Conservation (phyloP, 1,139 yeast genomes). For the Kazachstania sp. region DNA sequence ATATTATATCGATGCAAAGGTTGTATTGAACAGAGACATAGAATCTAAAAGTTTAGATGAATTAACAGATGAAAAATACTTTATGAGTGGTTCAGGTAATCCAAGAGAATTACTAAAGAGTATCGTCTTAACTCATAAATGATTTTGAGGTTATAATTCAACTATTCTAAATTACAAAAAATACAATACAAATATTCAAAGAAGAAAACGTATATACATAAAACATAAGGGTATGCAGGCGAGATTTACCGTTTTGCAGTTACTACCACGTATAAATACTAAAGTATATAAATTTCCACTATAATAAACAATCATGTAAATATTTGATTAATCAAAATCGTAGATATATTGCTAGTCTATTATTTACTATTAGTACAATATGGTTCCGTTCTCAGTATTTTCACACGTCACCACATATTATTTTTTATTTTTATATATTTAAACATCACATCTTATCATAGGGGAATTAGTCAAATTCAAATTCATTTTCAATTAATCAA, state of each 20-base stretch:
- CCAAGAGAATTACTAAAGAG: constrained; percentile 58
- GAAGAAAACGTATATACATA: too few species aligned
- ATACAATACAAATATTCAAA: background rate
- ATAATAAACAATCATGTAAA: constrained; percentile 1
- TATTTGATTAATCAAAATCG: background rate
- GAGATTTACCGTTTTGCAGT: too few species aligned
- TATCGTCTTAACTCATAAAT: constrained; percentile 28
- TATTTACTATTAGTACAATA: background rate
- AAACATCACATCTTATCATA: too few species aligned
- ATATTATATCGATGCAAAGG: constrained; percentile 48
- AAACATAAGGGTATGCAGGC: too few species aligned
- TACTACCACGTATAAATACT: background rate
- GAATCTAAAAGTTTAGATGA: constrained; percentile 31
- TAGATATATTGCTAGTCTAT: background rate
- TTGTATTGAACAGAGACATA: constrained; percentile 41
- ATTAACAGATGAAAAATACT: constrained; percentile 45
- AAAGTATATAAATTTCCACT: background rate
- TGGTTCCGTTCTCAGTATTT: background rate
- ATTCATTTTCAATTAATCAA: constrained; percentile 14
- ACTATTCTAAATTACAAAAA: background rate
- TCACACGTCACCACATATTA: background rate
- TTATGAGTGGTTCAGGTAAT: constrained; percentile 70
- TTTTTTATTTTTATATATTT: too few species aligned
- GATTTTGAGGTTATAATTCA: background rate
- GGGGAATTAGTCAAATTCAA: too few species aligned